A percentile compares a stretch with the other conserved stretches of the same genome.
These are phyloP conservation scores for Nematodospora valgi DNA, from an alignment of 805 yeast genomes.

Conservation along the genomic window DNA sequence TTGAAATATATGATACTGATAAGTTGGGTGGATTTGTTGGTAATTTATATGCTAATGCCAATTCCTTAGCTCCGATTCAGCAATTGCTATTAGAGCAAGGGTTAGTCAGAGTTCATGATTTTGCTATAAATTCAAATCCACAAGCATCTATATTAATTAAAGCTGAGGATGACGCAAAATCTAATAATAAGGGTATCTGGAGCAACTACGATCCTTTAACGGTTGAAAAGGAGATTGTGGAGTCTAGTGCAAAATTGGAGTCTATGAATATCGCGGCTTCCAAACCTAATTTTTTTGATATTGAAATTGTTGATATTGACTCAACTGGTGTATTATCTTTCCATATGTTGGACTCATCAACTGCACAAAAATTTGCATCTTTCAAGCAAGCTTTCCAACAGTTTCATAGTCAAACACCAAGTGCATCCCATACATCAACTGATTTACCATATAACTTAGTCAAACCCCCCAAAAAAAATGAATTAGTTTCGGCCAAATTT, in stretches of 20 bases:
- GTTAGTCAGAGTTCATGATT: slow-evolving; percentile 59
- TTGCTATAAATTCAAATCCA: slow-evolving; percentile 58
- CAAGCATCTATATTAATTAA: slow-evolving; percentile 50
- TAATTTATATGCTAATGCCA: slow-evolving; percentile 52
- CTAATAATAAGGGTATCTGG: slow-evolving; percentile 64
- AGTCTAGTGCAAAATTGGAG: slow-evolving; percentile 16
- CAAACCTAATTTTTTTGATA: slow-evolving; percentile 48
- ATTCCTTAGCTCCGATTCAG: slow-evolving; percentile 52
- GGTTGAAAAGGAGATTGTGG: slow-evolving; percentile 30
- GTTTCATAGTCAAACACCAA: slow-evolving; percentile 36
- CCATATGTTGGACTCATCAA: slow-evolving; percentile 40
- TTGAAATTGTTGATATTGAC: slow-evolving; percentile 50
- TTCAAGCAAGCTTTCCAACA: slow-evolving; percentile 49
- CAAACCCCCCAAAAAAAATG: slow-evolving; percentile 51
- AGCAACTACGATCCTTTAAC: slow-evolving; percentile 45
- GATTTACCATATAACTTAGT: slow-evolving; percentile 38
- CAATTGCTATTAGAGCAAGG: slow-evolving; percentile 58
- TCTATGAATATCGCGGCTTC: slow-evolving; percentile 19
- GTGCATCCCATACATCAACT: slow-evolving; percentile 33
- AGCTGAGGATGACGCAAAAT: slow-evolving; percentile 63
- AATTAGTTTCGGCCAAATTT: slow-evolving; percentile 52
- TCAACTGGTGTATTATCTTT: slow-evolving; percentile 42
- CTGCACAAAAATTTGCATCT: slow-evolving; percentile 31
- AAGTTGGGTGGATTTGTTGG: slow-evolving; percentile 82
- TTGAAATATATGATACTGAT: slow-evolving; percentile 68